A percentile compares a stretch with the other conserved stretches of the same genome.
Evolutionary conservation across 2,329 filamentous ascomycete genomes (phyloP).

Genomic region (Pleurostoma richardsiae): DNA sequence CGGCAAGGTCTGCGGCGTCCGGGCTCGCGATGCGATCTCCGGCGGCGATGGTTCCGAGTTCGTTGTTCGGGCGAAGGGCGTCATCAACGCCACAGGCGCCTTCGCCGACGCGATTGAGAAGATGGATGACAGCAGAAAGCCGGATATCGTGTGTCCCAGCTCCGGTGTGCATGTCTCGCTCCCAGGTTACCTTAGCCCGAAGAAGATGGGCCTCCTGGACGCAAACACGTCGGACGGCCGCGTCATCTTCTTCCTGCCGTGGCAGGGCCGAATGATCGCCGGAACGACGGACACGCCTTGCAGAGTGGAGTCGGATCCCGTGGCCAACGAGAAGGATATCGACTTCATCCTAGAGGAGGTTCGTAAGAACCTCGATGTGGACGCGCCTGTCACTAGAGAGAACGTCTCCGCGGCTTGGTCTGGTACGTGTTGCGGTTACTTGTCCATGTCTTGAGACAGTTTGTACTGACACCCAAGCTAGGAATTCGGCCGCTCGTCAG

Average conservation of each 20-base stretch:
- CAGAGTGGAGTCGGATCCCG: slow-evolving; percentile 64
- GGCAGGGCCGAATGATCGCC: slow-evolving; percentile 90
- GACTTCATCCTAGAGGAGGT: slow-evolving; percentile 85
- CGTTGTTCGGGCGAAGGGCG: slow-evolving; percentile 68
- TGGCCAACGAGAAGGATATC: slow-evolving; percentile 79
- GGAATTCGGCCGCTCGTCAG: slow-evolving; percentile 73
- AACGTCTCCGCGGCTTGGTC: slow-evolving; percentile 91
- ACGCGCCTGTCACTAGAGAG: slow-evolving; percentile 77
- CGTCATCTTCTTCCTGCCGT: slow-evolving; percentile 89
- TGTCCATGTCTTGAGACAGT: neutral
- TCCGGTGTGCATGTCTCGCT: slow-evolving; percentile 84
- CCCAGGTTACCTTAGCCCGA: slow-evolving; percentile 79
- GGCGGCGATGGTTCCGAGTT: slow-evolving; percentile 61
- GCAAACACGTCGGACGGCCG: slow-evolving; percentile 81
- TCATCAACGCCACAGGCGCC: slow-evolving; percentile 85
- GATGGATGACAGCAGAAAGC: slow-evolving; percentile 70
- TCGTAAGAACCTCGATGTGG: slow-evolving; percentile 73
- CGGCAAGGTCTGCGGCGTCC: slow-evolving; percentile 70
- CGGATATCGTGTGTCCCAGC: slow-evolving; percentile 73
- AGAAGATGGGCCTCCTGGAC: slow-evolving; percentile 84
- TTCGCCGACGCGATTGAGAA: slow-evolving; percentile 84
- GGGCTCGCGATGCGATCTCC: slow-evolving; percentile 65
- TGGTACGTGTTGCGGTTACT: slow-evolving; percentile 36
- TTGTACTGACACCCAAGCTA: slow-evolving; percentile 6
- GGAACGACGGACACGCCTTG: slow-evolving; percentile 81